Evolutionary conservation across 495 filamentous ascomycete genomes (phyloP).

Genomic region (Chaetomidium leptoderma): DNA sequence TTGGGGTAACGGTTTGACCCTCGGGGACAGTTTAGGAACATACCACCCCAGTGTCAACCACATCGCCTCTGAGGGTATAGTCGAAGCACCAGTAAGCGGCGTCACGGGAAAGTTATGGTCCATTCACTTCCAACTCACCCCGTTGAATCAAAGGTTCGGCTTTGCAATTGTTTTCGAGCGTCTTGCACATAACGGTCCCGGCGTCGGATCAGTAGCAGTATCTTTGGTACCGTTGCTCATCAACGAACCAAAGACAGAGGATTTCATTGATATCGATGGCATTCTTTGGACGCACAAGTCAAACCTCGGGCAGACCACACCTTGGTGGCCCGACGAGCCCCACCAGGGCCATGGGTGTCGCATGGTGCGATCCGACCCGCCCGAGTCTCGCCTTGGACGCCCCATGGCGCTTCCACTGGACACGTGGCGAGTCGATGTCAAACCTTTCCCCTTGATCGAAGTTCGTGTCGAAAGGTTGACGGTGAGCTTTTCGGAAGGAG

Average conservation of each 20-base stretch:
- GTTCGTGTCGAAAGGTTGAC: too few species aligned
- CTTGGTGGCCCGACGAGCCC: too few species aligned
- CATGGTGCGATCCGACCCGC: too few species aligned
- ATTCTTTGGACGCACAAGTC: too few species aligned
- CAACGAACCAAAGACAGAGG: not conserved
- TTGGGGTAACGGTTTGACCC: not conserved
- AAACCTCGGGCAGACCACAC: too few species aligned
- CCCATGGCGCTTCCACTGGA: not conserved
- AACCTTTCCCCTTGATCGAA: conserved; percentile 10
- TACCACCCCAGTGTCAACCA: not conserved
- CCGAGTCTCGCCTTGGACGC: too few species aligned
- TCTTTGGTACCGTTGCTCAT: not conserved
- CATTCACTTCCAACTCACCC: not conserved
- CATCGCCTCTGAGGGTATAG: not conserved
- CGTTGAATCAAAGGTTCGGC: not conserved
- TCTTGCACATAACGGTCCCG: too few species aligned
- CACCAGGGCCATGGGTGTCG: too few species aligned
- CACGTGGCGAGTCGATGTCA: not conserved
- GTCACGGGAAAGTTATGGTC: not conserved
- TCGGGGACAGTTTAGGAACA: not conserved
- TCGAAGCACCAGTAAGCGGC: not conserved
- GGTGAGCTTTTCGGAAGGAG: too few species aligned
- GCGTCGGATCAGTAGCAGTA: not conserved
- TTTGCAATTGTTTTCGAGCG: not conserved
- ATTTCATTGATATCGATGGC: too few species aligned